Evolutionary conservation across 75 land plant genomes (phyloP).

Genomic region (Larix kaempferi): DNA sequence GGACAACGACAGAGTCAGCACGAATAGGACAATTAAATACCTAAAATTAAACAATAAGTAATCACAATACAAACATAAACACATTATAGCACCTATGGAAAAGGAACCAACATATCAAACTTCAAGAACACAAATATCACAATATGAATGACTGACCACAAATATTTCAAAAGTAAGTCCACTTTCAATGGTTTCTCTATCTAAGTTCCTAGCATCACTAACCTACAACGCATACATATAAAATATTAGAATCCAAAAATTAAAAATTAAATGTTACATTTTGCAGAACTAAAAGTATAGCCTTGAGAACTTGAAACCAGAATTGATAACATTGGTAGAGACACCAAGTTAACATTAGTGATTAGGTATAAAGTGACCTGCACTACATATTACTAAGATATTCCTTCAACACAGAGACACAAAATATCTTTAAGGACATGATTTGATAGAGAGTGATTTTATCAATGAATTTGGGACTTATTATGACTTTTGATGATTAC

Average conservation of each 20-base stretch:
- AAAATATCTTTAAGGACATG: neutral
- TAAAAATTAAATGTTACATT: neutral
- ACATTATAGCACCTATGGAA: conserved; percentile 2
- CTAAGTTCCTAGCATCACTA: conserved; percentile 85
- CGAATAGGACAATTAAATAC: conserved; percentile 97
- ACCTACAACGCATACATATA: conserved; percentile 41
- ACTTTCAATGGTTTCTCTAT: conserved; percentile 78
- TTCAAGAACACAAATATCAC: neutral
- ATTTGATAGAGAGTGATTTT: neutral
- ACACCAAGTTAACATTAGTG: no score
- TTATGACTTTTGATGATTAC: neutral
- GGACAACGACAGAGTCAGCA: conserved; percentile 76
- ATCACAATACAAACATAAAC: neutral
- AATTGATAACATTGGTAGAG: no score
- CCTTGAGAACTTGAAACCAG: no score
- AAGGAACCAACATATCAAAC: neutral
- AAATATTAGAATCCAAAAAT: neutral
- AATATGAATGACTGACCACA: conserved; percentile 56
- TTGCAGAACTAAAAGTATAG: neutral
- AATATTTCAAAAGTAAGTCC: conserved; percentile 87
- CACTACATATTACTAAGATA: neutral
- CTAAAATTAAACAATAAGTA: conserved; percentile 33
- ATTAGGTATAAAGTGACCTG: neutral
- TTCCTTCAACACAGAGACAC: neutral
- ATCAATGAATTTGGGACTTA: neutral